Evolutionary conservation across 2,329 filamentous ascomycete genomes (phyloP), one percentile per base, ranked within the genome.

Genomic region (Aspergillus sp.): DNA sequence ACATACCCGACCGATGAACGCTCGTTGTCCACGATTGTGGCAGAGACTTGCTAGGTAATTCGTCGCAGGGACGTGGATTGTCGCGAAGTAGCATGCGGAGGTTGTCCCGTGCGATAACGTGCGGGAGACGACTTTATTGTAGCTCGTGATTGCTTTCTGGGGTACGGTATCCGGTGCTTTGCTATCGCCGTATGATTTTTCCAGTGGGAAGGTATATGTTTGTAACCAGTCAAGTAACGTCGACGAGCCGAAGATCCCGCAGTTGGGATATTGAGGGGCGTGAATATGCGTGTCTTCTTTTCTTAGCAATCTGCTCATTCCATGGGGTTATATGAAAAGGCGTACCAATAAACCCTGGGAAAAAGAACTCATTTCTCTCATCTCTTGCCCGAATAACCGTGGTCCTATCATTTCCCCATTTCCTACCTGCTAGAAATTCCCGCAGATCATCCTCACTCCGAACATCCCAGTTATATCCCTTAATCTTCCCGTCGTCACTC

Each of bases 181-280:
- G 9, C 51, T 38, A 35, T 59, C 58, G 5, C 76, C 71, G 50
- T 96, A 82, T 7, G 86, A 90, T 1, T 84, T 76, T 69, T 98
- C 93, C 53, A 95, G 80, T 0, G 93, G 93, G 63, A 97, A 98
- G 0, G 93, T 98, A 73, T 98, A 97, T 13, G 78, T 93, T 60
- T 90, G 81, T 4, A 98, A 77, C 93, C 93, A 98, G 70, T 93
- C 86, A 12, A 98, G 80, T 27, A 98, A 83, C 0, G 91, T 96
- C 0, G 88, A 85, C 56, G 90, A 93, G 61, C 93, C 93, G 64
- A 97, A 97, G 54, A 98, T 85, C 50, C 93, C 93, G 1, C 83
- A 82, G 63, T 98, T 98, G 49, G 91, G 90, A 61, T 95, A 96
- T 72, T 98, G 93, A 0, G 90, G 81, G 7, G 93, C 93, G 66